Base-by-base conservation (phyloP, 345 rosid species). In the Citrus australasica region DNA sequence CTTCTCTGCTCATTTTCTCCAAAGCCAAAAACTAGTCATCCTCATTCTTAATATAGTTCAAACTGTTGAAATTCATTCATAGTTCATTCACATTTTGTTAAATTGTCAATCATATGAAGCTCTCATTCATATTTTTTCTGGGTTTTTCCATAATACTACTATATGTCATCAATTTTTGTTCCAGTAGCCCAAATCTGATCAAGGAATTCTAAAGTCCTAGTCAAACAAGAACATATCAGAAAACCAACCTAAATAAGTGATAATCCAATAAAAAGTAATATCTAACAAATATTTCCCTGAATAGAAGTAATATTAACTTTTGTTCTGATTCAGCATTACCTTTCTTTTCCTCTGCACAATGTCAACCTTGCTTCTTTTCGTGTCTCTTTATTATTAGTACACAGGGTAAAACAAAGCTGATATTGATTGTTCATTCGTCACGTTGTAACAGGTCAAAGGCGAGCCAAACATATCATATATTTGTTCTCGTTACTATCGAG, bases 401-500 rank as follows among this genome's bases (percentile, higher is more conserved):
- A 46, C 56, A 17, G 6, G 9, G 58, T 37, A 9, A 40, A 60
- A 66, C 11, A 53, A 38, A 35, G 46, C 53, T 53, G 56, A 19
- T 73, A 73, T 22, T 37, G 51, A 13, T 9, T 30, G 10, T 32
- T 28, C 9, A 7, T 30, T 24, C 24, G 2, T 14, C 58, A 46
- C 7, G 4, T 79, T 64, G 30, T 72, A 55, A 79, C 59, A 79
- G 81, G 67, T 79, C 21, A 74, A 74, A 74, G 82, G 82, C 25
- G 79, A 79, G 69, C 78, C 79, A 22, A 79, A 79, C 32, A 74
- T 79, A 74, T 79, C 82, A 59, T 79, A 79, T 40, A 79, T 79
- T 67, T 79, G 82, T 61, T 79, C 82, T 53, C 74, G 82, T 25
- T 79, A 79, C 42, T 79, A 79, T 68, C 78, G 82, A 65, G 82